Evolutionary conservation across 2,329 filamentous ascomycete species (phyloP).

Genomic region (Colletotrichum higginsianum): DNA sequence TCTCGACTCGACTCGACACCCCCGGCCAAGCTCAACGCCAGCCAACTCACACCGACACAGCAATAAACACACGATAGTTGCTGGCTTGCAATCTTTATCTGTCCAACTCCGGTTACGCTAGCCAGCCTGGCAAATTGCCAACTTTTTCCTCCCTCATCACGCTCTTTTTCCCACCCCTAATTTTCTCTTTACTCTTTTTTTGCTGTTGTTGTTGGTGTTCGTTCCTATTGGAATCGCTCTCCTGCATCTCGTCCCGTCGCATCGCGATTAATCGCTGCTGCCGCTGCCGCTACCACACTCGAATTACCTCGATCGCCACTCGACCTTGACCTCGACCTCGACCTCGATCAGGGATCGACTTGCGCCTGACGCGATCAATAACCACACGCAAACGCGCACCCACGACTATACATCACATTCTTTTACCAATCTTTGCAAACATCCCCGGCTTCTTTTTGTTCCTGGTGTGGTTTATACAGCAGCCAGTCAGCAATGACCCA

Average conservation of each 20-base stretch:
- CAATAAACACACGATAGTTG: conserved; percentile 26
- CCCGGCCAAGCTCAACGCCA: conserved; percentile 39
- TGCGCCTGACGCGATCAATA: conserved; percentile 27
- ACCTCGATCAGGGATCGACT: conserved; percentile 2
- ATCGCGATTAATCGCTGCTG: conserved; percentile 21
- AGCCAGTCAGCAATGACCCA: conserved; percentile 46
- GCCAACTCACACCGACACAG: conserved; percentile 42
- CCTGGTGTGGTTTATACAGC: conserved; percentile 24
- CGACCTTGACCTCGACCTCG: conserved; percentile 7
- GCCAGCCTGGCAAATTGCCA: conserved; percentile 36
- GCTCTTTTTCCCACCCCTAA: conserved; percentile 31
- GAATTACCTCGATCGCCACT: conserved; percentile 25
- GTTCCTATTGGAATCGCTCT: not conserved
- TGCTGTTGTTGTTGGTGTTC: too few species aligned
- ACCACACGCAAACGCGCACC: conserved; percentile 1
- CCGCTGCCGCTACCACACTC: conserved; percentile 10
- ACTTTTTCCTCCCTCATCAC: conserved; percentile 27
- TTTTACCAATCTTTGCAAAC: conserved; percentile 9
- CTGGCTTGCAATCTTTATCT: conserved; percentile 32
- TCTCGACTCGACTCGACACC: conserved; percentile 4
- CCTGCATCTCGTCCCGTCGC: conserved; percentile 7
- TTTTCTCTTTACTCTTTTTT: conserved; percentile 20
- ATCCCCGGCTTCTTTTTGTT: conserved; percentile 21
- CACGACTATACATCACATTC: conserved; percentile 25
- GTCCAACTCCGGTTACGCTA: conserved; percentile 33